Conservation (phyloP, 2,329 filamentous ascomycete genomes). For the Neofusicoccum cordaticola region DNA sequence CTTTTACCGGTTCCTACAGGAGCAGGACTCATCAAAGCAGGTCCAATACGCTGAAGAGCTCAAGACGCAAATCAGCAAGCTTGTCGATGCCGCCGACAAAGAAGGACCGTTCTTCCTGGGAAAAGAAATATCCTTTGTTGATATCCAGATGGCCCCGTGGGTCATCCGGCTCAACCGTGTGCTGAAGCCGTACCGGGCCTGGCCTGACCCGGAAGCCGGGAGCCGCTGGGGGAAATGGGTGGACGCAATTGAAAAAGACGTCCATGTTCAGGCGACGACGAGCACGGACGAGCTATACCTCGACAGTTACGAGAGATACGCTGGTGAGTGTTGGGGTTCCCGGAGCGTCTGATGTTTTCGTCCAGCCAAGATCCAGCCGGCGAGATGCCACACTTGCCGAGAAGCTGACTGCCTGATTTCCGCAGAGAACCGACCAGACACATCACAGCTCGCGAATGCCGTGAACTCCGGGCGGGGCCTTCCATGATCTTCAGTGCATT, state of each 20-base stretch:
- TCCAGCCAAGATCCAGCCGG: not conserved
- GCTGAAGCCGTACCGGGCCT: constrained; percentile 62
- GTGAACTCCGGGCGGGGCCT: constrained; percentile 56
- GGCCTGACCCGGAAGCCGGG: constrained; percentile 62
- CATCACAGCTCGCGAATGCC: constrained; percentile 57
- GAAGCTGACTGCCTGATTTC: not conserved
- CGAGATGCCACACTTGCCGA: not conserved
- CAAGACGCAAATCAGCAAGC: constrained; percentile 61
- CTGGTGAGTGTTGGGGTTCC: constrained; percentile 41
- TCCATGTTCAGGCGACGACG: constrained; percentile 64
- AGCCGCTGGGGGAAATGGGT: constrained; percentile 69
- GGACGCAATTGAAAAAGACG: constrained; percentile 63
- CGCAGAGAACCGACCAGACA: constrained; percentile 58
- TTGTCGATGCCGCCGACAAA: constrained; percentile 56
- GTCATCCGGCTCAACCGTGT: constrained; percentile 66
- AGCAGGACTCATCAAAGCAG: constrained; percentile 60
- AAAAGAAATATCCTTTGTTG: constrained; percentile 60
- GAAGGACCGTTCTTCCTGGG: constrained; percentile 70
- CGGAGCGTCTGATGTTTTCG: not conserved
- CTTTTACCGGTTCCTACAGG: constrained; percentile 72
- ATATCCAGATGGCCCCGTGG: constrained; percentile 75
- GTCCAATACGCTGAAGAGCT: constrained; percentile 59
- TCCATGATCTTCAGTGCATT: constrained; percentile 37
- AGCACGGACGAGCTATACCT: constrained; percentile 65
- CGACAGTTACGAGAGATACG: constrained; percentile 65